phyloP scores from a whole-genome alignment of 257 asterid species.

The Thymus mandschuricus region DNA sequence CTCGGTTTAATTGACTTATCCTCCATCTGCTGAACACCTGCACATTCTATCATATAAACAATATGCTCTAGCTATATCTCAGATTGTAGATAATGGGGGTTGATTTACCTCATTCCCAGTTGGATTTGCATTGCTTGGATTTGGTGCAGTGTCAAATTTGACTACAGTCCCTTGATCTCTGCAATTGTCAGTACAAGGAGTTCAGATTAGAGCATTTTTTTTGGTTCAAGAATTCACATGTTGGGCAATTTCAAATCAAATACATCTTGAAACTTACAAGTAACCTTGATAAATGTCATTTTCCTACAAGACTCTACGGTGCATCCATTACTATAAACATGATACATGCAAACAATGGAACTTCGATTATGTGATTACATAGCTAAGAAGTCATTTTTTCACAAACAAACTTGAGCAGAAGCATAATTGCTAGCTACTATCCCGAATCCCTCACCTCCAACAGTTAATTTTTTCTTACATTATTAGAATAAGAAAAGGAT shows the following conservation, averaged over 20 bases:
- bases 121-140: slow-evolving; percentile 55
- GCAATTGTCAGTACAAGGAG: slow-evolving; percentile 28
- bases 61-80: slow-evolving; percentile 17
- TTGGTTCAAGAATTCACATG: no score
- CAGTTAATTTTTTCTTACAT: not conserved
- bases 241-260: no score
- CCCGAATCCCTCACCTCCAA: not conserved
- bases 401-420: not conserved
- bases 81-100: not conserved
- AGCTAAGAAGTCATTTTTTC: not conserved
- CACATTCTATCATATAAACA: slow-evolving; percentile 19
- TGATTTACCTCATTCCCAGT: slow-evolving; percentile 65
- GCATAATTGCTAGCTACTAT: not conserved
- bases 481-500: not conserved
- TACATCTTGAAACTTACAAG: no score
- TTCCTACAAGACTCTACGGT: not conserved
- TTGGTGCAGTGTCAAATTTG: slow-evolving; percentile 84
- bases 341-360: not conserved
- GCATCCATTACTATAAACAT: not conserved
- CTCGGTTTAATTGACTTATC: slow-evolving; percentile 58
- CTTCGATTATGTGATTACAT: not conserved
- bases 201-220: not conserved
- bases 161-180: slow-evolving; percentile 86
- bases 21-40: slow-evolving; percentile 51
- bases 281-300: no score